Conservation (phyloP, 495 filamentous ascomycete genomes). For the Achaetomiella virescens region DNA sequence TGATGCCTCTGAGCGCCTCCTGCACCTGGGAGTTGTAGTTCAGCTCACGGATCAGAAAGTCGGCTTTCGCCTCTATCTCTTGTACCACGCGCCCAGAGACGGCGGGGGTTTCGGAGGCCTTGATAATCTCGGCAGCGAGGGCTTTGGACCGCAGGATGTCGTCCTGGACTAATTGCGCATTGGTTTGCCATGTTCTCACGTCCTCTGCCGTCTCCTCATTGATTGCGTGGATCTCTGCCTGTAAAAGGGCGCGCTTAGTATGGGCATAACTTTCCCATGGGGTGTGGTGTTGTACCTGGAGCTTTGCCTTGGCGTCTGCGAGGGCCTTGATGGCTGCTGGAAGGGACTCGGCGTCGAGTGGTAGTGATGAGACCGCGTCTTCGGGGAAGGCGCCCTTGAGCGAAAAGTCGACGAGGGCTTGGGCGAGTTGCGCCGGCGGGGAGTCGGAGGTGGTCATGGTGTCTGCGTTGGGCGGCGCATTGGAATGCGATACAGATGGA, state of each 20-base stretch:
- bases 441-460: slow-evolving; percentile 17
- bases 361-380: slow-evolving; percentile 60
- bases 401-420: slow-evolving; percentile 67
- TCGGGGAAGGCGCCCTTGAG: slow-evolving; percentile 68
- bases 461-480: not conserved
- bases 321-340: slow-evolving; percentile 59
- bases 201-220: slow-evolving; percentile 70
- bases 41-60: slow-evolving; percentile 67
- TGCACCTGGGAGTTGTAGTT: slow-evolving; percentile 67
- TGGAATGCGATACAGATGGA: not conserved
- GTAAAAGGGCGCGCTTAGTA: slow-evolving; percentile 11
- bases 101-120: slow-evolving; percentile 59
- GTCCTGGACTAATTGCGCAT: slow-evolving; percentile 73
- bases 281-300: slow-evolving; percentile 51
- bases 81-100: slow-evolving; percentile 52
- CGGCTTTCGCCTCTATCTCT: slow-evolving; percentile 63
- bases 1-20: slow-evolving; percentile 55
- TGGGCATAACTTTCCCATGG: not conserved
- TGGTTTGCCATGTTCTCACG: slow-evolving; percentile 75
- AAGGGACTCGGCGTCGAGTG: slow-evolving; percentile 53
- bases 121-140: slow-evolving; percentile 68
- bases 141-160: slow-evolving; percentile 70
- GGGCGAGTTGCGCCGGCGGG: slow-evolving; percentile 42
- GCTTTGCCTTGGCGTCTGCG: slow-evolving; percentile 55
- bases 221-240: slow-evolving; percentile 65